Evolutionary conservation across 2,329 filamentous ascomycete species (phyloP).

Genomic region (Proliferodiscus dingleyae): DNA sequence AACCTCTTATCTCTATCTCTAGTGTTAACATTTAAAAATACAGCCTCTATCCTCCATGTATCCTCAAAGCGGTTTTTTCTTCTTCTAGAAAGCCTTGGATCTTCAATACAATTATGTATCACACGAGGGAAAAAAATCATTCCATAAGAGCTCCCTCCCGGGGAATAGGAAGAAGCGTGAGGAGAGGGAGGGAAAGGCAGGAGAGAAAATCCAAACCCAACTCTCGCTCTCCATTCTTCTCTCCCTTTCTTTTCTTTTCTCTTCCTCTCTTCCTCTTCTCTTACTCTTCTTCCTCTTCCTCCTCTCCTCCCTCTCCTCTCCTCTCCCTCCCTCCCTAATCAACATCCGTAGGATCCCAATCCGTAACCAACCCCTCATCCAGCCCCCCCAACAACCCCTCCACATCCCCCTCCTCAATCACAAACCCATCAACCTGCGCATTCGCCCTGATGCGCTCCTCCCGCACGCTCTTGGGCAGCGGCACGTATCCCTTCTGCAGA

Average conservation of each 20-base stretch:
- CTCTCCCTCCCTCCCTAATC: slow-evolving; percentile 18
- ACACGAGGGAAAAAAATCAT: no score
- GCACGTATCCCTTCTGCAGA: slow-evolving; percentile 67
- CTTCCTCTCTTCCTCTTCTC: not conserved
- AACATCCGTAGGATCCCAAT: slow-evolving; percentile 50
- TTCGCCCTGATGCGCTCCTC: slow-evolving; percentile 62
- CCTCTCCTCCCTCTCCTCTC: not conserved
- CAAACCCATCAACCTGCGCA: slow-evolving; percentile 53
- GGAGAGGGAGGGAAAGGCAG: not conserved
- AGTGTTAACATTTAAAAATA: no score
- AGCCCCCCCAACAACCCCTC: slow-evolving; percentile 55
- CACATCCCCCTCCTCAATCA: slow-evolving; percentile 61
- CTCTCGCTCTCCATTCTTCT: not conserved
- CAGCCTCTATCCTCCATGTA: no score
- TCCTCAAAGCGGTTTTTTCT: no score
- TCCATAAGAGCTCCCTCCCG: not conserved
- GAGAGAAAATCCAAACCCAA: not conserved
- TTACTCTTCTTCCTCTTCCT: no score
- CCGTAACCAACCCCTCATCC: slow-evolving; percentile 70
- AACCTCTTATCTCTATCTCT: no score
- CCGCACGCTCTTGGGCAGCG: slow-evolving; percentile 67
- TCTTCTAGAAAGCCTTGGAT: no score
- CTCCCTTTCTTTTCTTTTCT: not conserved
- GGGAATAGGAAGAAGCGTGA: not conserved
- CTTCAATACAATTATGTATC: no score